Percentiles rank a stretch among this genome's conserved stretches.
Evolutionary conservation across 345 rosid species (phyloP).

Genomic region (Excoecaria agallocha): DNA sequence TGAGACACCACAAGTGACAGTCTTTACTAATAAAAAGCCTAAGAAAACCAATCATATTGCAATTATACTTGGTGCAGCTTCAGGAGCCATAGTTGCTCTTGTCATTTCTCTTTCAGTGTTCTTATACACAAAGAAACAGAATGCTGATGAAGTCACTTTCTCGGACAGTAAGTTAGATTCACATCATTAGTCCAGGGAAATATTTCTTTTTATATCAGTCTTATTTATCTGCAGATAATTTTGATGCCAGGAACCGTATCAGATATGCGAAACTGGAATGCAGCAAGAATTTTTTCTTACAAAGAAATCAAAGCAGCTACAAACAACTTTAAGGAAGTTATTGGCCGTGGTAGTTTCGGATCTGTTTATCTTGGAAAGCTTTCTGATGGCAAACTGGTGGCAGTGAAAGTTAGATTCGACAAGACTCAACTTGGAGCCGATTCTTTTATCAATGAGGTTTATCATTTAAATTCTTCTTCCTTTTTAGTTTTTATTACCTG

Average conservation of each 20-base stretch:
- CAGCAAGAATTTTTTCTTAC: constrained; percentile 69
- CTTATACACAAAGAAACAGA: constrained; percentile 42
- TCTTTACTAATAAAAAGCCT: constrained; percentile 47
- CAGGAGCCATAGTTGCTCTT: constrained; percentile 54
- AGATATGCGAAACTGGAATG: constrained; percentile 80
- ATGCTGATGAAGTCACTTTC: constrained; percentile 40
- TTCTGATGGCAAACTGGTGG: constrained; percentile 68
- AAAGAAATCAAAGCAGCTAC: constrained; percentile 83
- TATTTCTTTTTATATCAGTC: neutral
- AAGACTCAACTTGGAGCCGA: constrained; percentile 86
- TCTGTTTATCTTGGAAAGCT: constrained; percentile 85
- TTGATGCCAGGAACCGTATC: constrained; percentile 43
- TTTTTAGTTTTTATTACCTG: no score
- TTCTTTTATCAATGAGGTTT: constrained; percentile 89
- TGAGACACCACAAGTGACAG: constrained; percentile 76
- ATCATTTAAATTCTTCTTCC: constrained; percentile 9
- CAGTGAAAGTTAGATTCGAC: constrained; percentile 86
- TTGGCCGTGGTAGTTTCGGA: constrained; percentile 91
- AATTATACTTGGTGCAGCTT: constrained; percentile 54
- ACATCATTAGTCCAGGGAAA: neutral
- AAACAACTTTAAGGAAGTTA: constrained; percentile 68
- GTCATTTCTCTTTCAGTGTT: constrained; percentile 37
- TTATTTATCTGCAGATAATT: constrained; percentile 13
- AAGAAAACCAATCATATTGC: constrained; percentile 34
- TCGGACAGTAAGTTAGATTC: constrained; percentile 45